Base-by-base conservation (phyloP, 2,329 filamentous ascomycete species). In the Huntiella abstrusa region DNA sequence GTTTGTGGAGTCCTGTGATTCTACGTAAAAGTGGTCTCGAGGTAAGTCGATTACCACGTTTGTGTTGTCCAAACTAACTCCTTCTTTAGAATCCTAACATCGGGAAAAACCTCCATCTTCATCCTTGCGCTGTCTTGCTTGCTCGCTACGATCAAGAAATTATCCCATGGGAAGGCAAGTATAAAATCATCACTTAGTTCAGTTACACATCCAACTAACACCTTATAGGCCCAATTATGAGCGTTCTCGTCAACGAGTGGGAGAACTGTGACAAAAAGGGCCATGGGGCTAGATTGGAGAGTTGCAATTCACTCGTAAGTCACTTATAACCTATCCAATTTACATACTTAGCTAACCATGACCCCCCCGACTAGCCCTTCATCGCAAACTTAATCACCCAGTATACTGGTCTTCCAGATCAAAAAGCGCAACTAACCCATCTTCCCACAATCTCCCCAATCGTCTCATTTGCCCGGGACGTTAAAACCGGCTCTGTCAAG, bases 211-310 rank as follows among this genome's bases (percentile, higher is more conserved):
- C 2, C 7, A 19, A 28, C 41, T 46, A 46, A 33, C 16, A 15
- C 15, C 19, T 15, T 10, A 1, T 67, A 69, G 80, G 85, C 12
- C 71, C 77, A 2, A 87, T 87, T 54, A 73, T 95, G 49, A 95
- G 87, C 0, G 73, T 75, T 3, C 77, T 87, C 13, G 79, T 83
- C 52, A 74, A 70, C 38, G 76, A 82, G 46, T 84, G 87, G 54
- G 82, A 92, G 52, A 80, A 95, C 54, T 67, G 87, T 0, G 85
- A 94, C 58, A 73, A 74, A 4, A 68, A 77, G 37, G 84, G 85
- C 48, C 84, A 95, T 55, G 88, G 88, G 35, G 69, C 71, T 42
- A 93, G 92, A 59, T 66, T 95, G 22, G 86, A 95, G 65, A 68
- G 77, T 7, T 74, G 74, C 1, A 73, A 72, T 55, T 87, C 91